These are phyloP conservation scores for Aspergillus intermedius DNA, from an alignment of 2,329 filamentous ascomycete genomes.

Conservation along the genomic window DNA sequence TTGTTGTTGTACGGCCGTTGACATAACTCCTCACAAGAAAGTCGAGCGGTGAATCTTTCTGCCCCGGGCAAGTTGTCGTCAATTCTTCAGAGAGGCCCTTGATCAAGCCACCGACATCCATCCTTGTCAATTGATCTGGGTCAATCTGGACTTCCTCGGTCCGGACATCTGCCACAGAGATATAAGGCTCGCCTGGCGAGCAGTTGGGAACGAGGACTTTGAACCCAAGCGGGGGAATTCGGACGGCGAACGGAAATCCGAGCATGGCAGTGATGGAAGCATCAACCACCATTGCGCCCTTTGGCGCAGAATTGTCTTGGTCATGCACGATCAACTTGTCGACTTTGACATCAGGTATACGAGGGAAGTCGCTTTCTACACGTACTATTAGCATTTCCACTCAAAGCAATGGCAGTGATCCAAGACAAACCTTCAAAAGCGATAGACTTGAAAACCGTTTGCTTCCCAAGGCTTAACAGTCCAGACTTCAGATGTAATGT, in stretches of 20 bases:
- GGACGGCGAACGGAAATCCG: constrained; percentile 68
- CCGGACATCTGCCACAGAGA: constrained; percentile 69
- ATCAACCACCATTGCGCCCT: constrained; percentile 70
- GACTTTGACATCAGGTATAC: constrained; percentile 75
- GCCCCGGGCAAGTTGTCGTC: constrained; percentile 66
- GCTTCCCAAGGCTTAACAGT: constrained; percentile 69
- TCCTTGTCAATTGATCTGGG: constrained; percentile 60
- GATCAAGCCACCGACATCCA: constrained; percentile 66
- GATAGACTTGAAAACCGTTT: constrained; percentile 66
- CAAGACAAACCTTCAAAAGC: constrained; percentile 76
- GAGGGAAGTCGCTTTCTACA: constrained; percentile 58
- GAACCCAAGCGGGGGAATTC: constrained; percentile 73
- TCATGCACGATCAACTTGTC: constrained; percentile 74
- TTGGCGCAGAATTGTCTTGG: constrained; percentile 47
- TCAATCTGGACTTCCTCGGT: constrained; percentile 62
- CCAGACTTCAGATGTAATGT: constrained; percentile 71
- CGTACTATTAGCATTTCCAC: constrained; percentile 26
- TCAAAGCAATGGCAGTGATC: constrained; percentile 40
- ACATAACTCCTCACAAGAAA: constrained; percentile 74
- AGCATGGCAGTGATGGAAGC: constrained; percentile 68
- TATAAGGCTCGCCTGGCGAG: constrained; percentile 61
- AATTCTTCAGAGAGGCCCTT: constrained; percentile 67
- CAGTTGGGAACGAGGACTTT: constrained; percentile 82
- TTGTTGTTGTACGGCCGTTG: constrained; percentile 66
- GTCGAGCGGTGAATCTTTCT: constrained; percentile 76